Percentiles rank a stretch among this genome's conserved stretches.
phyloP scores from a whole-genome alignment of 2,329 filamentous ascomycete genomes.

The Fusarium phyllophilum region DNA sequence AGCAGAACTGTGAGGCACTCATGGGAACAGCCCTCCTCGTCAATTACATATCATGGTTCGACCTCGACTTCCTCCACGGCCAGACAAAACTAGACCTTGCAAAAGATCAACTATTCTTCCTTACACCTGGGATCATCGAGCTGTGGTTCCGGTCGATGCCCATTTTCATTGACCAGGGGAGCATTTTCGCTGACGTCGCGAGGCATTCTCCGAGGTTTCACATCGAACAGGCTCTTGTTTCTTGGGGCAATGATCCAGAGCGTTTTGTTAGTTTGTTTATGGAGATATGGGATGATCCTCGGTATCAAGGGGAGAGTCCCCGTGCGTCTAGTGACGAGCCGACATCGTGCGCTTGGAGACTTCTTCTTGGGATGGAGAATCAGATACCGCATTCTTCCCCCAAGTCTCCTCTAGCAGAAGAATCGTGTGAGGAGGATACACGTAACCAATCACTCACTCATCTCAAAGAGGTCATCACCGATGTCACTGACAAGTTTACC shows the following conservation, averaged over 20 bases:
- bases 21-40: background rate
- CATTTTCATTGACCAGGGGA: background rate
- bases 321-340: background rate
- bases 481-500: background rate
- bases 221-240: background rate
- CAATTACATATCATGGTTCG: background rate
- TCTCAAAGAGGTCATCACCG: background rate
- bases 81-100: background rate
- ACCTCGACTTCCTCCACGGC: background rate
- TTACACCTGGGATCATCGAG: background rate
- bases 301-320: fast-evolving
- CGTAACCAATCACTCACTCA: background rate
- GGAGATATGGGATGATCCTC: background rate
- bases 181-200: background rate
- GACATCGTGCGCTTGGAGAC: background rate
- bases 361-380: background rate
- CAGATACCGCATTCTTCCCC: background rate
- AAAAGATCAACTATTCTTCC: background rate
- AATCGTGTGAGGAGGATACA: background rate
- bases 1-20: background rate
- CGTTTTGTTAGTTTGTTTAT: background rate
- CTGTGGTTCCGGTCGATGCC: background rate
- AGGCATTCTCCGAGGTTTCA: background rate
- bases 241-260: background rate
- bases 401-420: background rate